Conservation (phyloP, 805 yeast genomes). For the Metschnikowia continentalis region DNA sequence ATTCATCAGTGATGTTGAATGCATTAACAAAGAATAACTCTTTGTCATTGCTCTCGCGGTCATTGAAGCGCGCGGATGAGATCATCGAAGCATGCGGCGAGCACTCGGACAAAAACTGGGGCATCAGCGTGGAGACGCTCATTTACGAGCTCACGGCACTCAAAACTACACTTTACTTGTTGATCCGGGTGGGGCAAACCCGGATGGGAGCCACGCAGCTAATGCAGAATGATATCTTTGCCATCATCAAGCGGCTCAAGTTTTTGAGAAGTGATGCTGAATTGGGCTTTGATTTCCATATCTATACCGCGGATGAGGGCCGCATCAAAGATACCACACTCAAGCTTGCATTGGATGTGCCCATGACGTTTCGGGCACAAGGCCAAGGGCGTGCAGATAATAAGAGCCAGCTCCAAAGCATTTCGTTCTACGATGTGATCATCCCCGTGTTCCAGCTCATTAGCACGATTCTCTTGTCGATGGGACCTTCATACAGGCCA, state of each 20-base stretch:
- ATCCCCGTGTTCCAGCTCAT: constrained; percentile 73
- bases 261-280: constrained; percentile 74
- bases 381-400: not conserved
- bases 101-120: constrained; percentile 12
- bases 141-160: constrained; percentile 75
- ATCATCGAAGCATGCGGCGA: constrained; percentile 39
- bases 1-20: constrained; percentile 52
- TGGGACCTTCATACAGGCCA: constrained; percentile 70
- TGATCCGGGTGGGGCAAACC: constrained; percentile 72
- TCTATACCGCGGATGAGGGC: constrained; percentile 24
- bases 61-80: constrained; percentile 67
- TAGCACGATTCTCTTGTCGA: constrained; percentile 60
- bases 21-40: constrained; percentile 62
- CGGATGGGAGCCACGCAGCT: constrained; percentile 74
- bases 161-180: constrained; percentile 63
- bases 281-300: constrained; percentile 56
- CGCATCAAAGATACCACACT: constrained; percentile 19
- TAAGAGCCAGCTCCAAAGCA: constrained; percentile 6
- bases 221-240: constrained; percentile 69
- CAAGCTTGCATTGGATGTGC: constrained; percentile 50
- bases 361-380: constrained; percentile 32
- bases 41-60: constrained; percentile 58
- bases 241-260: constrained; percentile 50
- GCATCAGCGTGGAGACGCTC: constrained; percentile 48
- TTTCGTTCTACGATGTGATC: constrained; percentile 64